Percentiles rank a stretch among this genome's conserved stretches.
Evolutionary conservation across 352 stramenopile genomes (phyloP).

Genomic region (Globisporangium nagaii): DNA sequence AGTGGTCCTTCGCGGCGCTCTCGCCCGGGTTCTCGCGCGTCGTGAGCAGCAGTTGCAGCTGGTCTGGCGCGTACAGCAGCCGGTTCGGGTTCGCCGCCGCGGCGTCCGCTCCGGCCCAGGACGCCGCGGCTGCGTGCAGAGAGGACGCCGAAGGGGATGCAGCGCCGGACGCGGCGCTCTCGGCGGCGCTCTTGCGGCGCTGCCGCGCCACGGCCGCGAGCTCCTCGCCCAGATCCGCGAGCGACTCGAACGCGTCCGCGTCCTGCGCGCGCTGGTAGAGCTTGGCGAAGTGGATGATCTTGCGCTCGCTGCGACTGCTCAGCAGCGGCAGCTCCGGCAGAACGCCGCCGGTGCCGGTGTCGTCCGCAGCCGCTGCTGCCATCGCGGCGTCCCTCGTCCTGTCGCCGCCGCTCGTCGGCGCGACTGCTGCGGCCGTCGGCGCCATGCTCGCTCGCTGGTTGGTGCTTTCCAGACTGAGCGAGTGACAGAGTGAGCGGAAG

Average conservation of each 20-base stretch:
- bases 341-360: neutral
- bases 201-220: conserved; percentile 39
- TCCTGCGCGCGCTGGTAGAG: conserved; percentile 64
- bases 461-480: no score
- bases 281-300: conserved; percentile 49
- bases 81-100: conserved; percentile 13
- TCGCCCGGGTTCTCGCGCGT: conserved; percentile 37
- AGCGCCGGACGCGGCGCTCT: neutral
- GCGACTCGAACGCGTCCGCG: conserved; percentile 41
- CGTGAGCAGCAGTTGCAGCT: conserved; percentile 59
- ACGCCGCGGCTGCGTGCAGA: neutral
- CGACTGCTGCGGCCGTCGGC: neutral
- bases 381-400: neutral
- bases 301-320: conserved; percentile 1
- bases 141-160: neutral
- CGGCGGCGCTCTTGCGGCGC: conserved; percentile 24
- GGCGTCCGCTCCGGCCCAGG: conserved; percentile 7
- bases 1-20: conserved; percentile 32
- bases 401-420: neutral
- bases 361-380: neutral
- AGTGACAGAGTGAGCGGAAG: no score
- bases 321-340: conserved; percentile 11
- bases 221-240: conserved; percentile 50
- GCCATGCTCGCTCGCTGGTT: neutral
- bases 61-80: conserved; percentile 43